These are phyloP conservation scores for Didymella segeticola DNA, from an alignment of 2,329 filamentous ascomycete species.

Conservation along the genomic window DNA sequence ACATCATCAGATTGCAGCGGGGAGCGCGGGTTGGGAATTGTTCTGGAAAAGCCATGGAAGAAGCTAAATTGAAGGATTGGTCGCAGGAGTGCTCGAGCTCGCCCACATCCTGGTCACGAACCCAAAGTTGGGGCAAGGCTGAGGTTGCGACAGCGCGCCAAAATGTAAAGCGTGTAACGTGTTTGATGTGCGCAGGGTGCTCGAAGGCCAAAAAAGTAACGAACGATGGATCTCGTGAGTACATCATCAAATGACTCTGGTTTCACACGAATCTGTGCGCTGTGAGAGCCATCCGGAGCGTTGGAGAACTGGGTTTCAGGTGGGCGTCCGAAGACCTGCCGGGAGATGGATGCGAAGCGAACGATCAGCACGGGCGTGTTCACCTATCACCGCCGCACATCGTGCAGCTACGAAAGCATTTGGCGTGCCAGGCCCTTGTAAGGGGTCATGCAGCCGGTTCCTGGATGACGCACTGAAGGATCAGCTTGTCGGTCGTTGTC, in stretches of 20 bases:
- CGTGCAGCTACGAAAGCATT: slow-evolving; percentile 21
- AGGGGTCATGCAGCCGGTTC: slow-evolving; percentile 42
- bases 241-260: background rate
- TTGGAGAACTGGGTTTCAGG: slow-evolving; percentile 1
- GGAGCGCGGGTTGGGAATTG: slow-evolving; percentile 44
- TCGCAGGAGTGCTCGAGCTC: slow-evolving; percentile 40
- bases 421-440: slow-evolving; percentile 35
- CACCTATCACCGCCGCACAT: slow-evolving; percentile 33
- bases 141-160: slow-evolving; percentile 36
- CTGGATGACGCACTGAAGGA: slow-evolving; percentile 41
- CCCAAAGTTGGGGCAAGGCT: slow-evolving; percentile 49
- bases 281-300: background rate
- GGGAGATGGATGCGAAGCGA: slow-evolving; percentile 20
- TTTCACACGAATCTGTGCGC: slow-evolving; percentile 7
- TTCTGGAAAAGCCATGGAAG: slow-evolving; percentile 49
- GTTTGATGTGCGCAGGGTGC: slow-evolving; percentile 40
- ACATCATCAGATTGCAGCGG: slow-evolving; percentile 46
- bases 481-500: slow-evolving; percentile 10
- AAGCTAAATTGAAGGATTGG: slow-evolving; percentile 41
- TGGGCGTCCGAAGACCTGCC: slow-evolving; percentile 8
- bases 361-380: slow-evolving; percentile 24
- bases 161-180: slow-evolving; percentile 30
- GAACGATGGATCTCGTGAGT: slow-evolving; percentile 7
- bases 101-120: slow-evolving; percentile 36
- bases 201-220: background rate